These are phyloP conservation scores for Phialophora macrospora DNA, from an alignment of 2,329 filamentous ascomycete genomes.

Conservation along the genomic window DNA sequence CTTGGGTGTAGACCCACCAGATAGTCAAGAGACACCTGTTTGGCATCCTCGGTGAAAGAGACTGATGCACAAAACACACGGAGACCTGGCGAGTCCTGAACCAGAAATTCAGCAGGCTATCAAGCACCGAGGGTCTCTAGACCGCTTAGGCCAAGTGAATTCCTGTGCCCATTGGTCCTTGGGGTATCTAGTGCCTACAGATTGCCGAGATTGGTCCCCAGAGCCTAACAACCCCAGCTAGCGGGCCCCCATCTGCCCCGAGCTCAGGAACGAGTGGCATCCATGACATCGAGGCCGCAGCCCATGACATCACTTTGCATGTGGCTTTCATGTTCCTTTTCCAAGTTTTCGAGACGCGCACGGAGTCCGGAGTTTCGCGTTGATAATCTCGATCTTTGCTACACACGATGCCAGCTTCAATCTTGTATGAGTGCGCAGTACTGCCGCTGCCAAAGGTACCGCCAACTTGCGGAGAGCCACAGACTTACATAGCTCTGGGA, in stretches of 20 bases:
- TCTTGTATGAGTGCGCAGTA: neutral
- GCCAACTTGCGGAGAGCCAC: neutral
- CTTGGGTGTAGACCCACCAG: neutral
- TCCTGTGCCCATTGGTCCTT: too few relatives aligned
- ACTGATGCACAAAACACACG: too few relatives aligned
- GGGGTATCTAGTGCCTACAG: too few relatives aligned
- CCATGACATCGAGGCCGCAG: neutral
- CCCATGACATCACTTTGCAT: slow-evolving; percentile 11
- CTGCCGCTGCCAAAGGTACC: neutral
- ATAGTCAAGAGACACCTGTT: slow-evolving; percentile 9
- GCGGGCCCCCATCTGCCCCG: too few relatives aligned
- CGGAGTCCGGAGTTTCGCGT: neutral
- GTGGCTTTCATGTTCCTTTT: slow-evolving; percentile 4
- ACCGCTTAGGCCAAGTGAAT: too few relatives aligned
- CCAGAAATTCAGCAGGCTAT: too few relatives aligned
- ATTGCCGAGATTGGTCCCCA: too few relatives aligned
- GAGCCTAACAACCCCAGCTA: too few relatives aligned
- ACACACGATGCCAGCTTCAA: slow-evolving; percentile 9
- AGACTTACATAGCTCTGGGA: slow-evolving; percentile 8
- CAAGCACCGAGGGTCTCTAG: too few relatives aligned
- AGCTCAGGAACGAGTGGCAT: too few relatives aligned
- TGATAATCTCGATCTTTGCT: slow-evolving; percentile 12
- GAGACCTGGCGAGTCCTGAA: too few relatives aligned
- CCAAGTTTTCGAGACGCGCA: slow-evolving; percentile 18
- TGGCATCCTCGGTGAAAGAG: slow-evolving; percentile 11